Percentiles rank a stretch among this genome's conserved stretches.
Conservation (phyloP, 805 yeast species). For the Kodamaea hsintzibuensis region DNA sequence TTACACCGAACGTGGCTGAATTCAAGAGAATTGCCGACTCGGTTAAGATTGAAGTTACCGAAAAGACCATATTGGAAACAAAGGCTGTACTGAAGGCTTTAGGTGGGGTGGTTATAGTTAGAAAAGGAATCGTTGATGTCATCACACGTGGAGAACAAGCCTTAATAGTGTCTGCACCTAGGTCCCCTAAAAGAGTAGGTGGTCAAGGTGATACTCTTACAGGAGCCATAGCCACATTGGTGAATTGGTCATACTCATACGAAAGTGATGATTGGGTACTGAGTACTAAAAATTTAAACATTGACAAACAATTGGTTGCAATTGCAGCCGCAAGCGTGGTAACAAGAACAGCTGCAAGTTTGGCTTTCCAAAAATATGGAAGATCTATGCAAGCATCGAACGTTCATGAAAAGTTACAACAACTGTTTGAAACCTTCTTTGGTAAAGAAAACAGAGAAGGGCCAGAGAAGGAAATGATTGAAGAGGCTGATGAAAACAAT, state of each 20-base stretch:
- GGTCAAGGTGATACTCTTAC: conserved; percentile 96
- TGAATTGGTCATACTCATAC: conserved; percentile 78
- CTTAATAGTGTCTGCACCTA: conserved; percentile 49
- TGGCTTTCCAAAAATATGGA: conserved; percentile 66
- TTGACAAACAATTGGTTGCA: conserved; percentile 47
- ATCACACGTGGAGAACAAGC: conserved; percentile 53
- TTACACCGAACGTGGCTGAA: conserved; percentile 92
- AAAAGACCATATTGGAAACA: conserved; percentile 11
- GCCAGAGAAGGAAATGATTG: neutral
- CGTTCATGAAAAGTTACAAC: conserved; percentile 62
- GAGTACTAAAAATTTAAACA: conserved; percentile 2
- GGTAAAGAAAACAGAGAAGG: neutral
- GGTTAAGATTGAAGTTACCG: conserved; percentile 32
- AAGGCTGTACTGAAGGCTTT: conserved; percentile 45
- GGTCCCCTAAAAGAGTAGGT: conserved; percentile 82
- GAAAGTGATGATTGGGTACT: conserved; percentile 54
- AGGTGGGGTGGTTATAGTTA: conserved; percentile 60
- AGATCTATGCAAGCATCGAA: conserved; percentile 87
- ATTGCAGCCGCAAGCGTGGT: conserved; percentile 71
- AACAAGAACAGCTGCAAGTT: conserved; percentile 62
- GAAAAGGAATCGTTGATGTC: conserved; percentile 71
- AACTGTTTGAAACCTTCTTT: conserved; percentile 41
- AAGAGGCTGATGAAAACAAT: neutral
- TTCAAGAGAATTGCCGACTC: conserved; percentile 66
- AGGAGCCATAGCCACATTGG: conserved; percentile 79